Evolutionary conservation across 2,329 filamentous ascomycete species (phyloP).

Genomic region (Fusarium sp.): DNA sequence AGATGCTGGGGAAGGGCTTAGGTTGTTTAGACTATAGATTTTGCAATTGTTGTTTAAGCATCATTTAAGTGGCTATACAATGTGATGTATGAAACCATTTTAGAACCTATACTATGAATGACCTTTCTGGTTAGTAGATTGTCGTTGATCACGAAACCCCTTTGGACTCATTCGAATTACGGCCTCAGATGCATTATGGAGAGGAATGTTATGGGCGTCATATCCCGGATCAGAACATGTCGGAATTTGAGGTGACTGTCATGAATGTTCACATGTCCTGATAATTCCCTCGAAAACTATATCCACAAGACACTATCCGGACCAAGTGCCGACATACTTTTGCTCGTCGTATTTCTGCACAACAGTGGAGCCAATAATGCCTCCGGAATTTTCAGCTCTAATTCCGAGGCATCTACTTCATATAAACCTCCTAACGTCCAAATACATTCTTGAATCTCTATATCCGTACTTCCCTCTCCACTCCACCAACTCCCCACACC

Average conservation of each 20-base stretch:
- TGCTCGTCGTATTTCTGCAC: not conserved
- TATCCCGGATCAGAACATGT: accelerated
- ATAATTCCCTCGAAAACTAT: not conserved
- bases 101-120: too few relatives aligned
- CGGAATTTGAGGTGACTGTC: accelerated
- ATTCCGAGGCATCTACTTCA: not conserved
- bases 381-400: not conserved
- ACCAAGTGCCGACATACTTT: not conserved
- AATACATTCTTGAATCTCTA: accelerated
- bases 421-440: not conserved
- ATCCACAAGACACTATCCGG: not conserved
- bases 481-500: not conserved
- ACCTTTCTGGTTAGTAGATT: too few relatives aligned
- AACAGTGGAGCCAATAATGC: accelerated
- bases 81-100: accelerated
- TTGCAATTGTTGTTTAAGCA: accelerated
- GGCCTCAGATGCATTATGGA: too few relatives aligned
- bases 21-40: not conserved
- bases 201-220: too few relatives aligned
- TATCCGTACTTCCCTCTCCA: not conserved
- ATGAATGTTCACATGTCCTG: accelerated
- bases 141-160: too few relatives aligned
- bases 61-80: accelerated
- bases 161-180: too few relatives aligned
- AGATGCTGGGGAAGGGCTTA: accelerated